Percentiles rank a stretch among this genome's conserved stretches.
phyloP scores from a whole-genome alignment of 139 green algal species.

The Astrephomene gubernaculifera region DNA sequence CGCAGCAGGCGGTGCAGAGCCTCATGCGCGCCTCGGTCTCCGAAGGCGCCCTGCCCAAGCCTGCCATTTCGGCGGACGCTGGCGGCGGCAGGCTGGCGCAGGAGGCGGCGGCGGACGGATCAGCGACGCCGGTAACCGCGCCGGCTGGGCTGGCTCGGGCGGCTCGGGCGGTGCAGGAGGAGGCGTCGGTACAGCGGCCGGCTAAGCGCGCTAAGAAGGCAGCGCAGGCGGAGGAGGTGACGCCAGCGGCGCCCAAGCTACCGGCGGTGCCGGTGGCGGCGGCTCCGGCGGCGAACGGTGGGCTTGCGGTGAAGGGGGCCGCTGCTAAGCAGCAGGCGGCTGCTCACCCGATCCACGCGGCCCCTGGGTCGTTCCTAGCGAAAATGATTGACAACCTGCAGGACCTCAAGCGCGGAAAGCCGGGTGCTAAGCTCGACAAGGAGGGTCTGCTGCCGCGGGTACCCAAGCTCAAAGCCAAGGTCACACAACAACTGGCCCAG shows the following conservation, averaged over 20 bases:
- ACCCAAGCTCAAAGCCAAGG: not conserved
- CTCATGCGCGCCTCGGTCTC: not conserved
- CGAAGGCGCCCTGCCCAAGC: no score
- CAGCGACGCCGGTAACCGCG: no score
- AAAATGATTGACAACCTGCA: slow-evolving; percentile 22
- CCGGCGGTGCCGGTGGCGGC: no score
- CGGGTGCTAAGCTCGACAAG: no score
- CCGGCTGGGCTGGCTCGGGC: not conserved
- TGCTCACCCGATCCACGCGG: not conserved
- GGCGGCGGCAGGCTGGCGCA: not conserved
- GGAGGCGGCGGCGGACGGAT: not conserved
- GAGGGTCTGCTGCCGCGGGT: not conserved
- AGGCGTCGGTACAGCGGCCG: not conserved
- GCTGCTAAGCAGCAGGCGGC: no score
- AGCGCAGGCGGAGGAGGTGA: not conserved
- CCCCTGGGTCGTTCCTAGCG: not conserved
- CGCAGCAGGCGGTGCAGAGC: not conserved
- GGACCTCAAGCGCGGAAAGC: not conserved
- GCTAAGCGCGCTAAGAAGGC: not conserved
- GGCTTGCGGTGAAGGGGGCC: no score
- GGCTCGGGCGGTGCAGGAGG: not conserved
- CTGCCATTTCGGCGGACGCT: not conserved
- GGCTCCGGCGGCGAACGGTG: no score
- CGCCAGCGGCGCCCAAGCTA: not conserved
- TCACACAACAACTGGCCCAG: not conserved